Evolutionary conservation across 2,329 filamentous ascomycete species (phyloP), one percentile per base, ranked within the genome.

Genomic region (Xylaria sp.): DNA sequence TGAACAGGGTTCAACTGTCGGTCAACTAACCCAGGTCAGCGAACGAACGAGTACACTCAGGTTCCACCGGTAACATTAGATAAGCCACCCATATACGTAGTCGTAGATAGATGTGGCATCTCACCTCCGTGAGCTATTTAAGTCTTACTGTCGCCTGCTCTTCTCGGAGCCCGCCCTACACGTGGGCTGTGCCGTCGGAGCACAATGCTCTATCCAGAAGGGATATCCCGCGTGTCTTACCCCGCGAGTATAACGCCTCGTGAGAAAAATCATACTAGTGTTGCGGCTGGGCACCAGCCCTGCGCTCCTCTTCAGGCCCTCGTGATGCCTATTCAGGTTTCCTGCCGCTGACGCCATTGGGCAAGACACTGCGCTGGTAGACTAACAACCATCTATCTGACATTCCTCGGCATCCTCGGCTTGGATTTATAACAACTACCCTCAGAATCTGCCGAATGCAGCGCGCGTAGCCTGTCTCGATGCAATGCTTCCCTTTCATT

Each of bases 271-370:
- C 7, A 46, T 15, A 46, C 28, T 55, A 43, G 41, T 43, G 23
- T 48, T 59, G 23, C 46, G 56, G 62, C 58, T 56, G 43, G 62
- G 18, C 25, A 49, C 25, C 20, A 58, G 65, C 54, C 58, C 60
- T 49, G 25, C 20, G 28, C 33, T 49, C 36, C 28, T 15, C 13
- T n/a, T 25, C 6, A 28, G 28, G 28, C 48, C 48, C 60, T 61
- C 66, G 62, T 69, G 67, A 69, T 69, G 39, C 28, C 56, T 25
- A 23, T 58, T 41, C 20, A 10, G 55, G 36, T 10, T 10, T 58
- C 28, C 36, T 28, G 18, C 63, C 12, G 46, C 18, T 56, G 59
- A 69, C 48, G 52, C 39, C 15, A 69, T 69, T 66, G 63, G 63
- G 49, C n/a, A 18, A 46, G 41, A 46, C 6, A 25, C 46, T 10